Percentiles rank a stretch among this genome's conserved stretches.
Conservation (phyloP, 495 filamentous ascomycete genomes). For the Halenospora varia region DNA sequence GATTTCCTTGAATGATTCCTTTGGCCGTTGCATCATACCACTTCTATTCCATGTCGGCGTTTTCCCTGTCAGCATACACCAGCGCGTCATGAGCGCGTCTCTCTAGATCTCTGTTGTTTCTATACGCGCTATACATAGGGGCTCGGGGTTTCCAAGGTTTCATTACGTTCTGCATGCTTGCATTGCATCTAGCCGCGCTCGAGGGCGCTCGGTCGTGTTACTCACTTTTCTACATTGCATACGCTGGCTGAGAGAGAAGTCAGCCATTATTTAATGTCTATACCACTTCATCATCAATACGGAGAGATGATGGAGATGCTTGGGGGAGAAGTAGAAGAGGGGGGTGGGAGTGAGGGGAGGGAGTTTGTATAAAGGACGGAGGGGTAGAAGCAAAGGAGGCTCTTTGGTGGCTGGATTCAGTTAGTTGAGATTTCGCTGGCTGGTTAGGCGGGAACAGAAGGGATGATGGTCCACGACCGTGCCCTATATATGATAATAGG, state of each 20-base stretch:
- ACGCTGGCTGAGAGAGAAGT: background rate
- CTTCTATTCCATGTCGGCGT: conserved; percentile 16
- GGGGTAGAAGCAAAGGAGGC: background rate
- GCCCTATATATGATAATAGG: no score
- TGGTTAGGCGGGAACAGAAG: background rate
- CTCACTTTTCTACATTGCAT: conserved; percentile 2
- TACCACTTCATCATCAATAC: conserved; percentile 7
- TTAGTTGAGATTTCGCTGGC: background rate
- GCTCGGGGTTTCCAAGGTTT: background rate
- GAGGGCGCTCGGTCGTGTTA: conserved; percentile 10
- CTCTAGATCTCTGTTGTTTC: conserved; percentile 8
- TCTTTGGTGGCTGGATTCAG: background rate
- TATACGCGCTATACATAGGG: conserved; percentile 17
- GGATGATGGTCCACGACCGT: no score
- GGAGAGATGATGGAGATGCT: background rate
- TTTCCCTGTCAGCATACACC: conserved; percentile 16
- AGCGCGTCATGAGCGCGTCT: conserved; percentile 1
- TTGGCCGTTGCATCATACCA: background rate
- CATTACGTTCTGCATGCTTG: conserved; percentile 8
- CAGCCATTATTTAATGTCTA: conserved; percentile 21
- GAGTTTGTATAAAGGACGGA: background rate
- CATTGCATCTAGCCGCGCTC: conserved; percentile 1
- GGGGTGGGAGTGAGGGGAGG: background rate
- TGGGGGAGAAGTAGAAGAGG: background rate
- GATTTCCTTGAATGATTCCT: conserved; percentile 6